Evolutionary conservation across 805 yeast species (phyloP).

Genomic region (Starmerella kuoi): DNA sequence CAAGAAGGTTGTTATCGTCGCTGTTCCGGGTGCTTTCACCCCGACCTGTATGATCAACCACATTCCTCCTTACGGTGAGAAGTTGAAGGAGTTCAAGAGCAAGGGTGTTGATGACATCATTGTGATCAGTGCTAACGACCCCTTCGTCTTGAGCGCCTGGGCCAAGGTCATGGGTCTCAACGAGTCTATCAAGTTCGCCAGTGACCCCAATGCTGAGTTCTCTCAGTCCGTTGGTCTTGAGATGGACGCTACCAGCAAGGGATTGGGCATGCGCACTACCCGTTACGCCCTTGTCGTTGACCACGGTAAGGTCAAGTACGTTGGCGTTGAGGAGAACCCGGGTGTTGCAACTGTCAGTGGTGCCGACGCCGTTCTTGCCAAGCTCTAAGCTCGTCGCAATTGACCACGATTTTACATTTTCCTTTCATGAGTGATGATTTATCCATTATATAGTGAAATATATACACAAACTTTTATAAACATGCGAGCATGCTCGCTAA

Average conservation of each 20-base stretch:
- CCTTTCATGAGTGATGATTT: background rate
- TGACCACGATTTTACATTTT: too few species aligned
- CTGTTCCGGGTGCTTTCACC: conserved; percentile 81
- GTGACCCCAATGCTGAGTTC: conserved; percentile 53
- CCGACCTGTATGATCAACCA: conserved; percentile 67
- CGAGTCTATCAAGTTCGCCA: conserved; percentile 40
- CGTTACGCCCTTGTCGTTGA: conserved; percentile 66
- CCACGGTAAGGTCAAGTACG: conserved; percentile 41
- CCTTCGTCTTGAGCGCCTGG: conserved; percentile 64
- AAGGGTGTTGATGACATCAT: conserved; percentile 54
- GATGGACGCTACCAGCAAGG: conserved; percentile 42
- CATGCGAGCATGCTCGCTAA: background rate
- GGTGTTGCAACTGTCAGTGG: conserved; percentile 38
- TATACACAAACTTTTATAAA: background rate
- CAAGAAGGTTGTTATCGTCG: conserved; percentile 54
- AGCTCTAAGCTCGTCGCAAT: conserved; percentile 24
- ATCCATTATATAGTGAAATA: background rate
- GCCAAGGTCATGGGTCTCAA: conserved; percentile 35
- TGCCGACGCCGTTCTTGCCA: conserved; percentile 34
- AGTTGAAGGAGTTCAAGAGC: conserved; percentile 39
- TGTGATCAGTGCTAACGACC: conserved; percentile 56
- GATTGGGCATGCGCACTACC: conserved; percentile 47
- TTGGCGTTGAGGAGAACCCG: conserved; percentile 36
- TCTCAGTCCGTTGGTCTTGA: conserved; percentile 48
- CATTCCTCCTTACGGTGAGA: conserved; percentile 51